Conservation (phyloP, 768 basidiomycete species). For the Leccinum olivaceopallidum region DNA sequence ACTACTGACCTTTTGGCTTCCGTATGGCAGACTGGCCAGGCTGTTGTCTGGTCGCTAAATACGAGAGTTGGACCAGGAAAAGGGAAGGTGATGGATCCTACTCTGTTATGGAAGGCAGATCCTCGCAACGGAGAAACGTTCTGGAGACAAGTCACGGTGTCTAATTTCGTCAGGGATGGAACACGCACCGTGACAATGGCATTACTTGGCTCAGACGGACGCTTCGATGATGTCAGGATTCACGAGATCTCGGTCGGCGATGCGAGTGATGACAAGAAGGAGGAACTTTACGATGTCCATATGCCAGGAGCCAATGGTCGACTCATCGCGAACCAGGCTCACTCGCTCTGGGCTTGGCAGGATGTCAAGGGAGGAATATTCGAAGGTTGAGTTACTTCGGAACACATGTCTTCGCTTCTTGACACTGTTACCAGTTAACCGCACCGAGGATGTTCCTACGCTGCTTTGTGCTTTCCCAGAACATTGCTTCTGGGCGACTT, state of each 20-base stretch:
- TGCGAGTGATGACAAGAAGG: background rate
- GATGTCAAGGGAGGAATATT: no score
- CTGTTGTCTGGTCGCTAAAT: conserved; percentile 70
- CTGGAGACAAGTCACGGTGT: conserved; percentile 34
- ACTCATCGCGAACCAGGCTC: no score
- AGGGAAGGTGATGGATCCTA: conserved; percentile 61
- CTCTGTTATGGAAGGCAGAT: conserved; percentile 35
- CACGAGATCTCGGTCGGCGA: conserved; percentile 19
- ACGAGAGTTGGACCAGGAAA: conserved; percentile 60
- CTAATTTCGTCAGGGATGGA: conserved; percentile 5
- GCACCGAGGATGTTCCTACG: conserved; percentile 17
- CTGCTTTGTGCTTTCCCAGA: conserved; percentile 50
- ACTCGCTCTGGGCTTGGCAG: no score
- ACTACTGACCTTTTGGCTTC: conserved; percentile 58
- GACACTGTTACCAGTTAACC: no score
- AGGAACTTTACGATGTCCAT: conserved; percentile 4
- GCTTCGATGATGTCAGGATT: conserved; percentile 36
- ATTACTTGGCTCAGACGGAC: conserved; percentile 41
- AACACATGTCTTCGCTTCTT: no score
- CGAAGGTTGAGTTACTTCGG: no score
- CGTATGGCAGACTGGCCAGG: conserved; percentile 67
- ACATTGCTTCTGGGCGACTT: conserved; percentile 53
- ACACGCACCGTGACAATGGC: conserved; percentile 25
- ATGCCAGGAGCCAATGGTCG: background rate
- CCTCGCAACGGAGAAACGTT: conserved; percentile 13